Percentiles rank a stretch among this genome's conserved stretches.
These are phyloP conservation scores for Amanita polypyramis DNA, from an alignment of 768 basidiomycete species.

Conservation along the genomic window DNA sequence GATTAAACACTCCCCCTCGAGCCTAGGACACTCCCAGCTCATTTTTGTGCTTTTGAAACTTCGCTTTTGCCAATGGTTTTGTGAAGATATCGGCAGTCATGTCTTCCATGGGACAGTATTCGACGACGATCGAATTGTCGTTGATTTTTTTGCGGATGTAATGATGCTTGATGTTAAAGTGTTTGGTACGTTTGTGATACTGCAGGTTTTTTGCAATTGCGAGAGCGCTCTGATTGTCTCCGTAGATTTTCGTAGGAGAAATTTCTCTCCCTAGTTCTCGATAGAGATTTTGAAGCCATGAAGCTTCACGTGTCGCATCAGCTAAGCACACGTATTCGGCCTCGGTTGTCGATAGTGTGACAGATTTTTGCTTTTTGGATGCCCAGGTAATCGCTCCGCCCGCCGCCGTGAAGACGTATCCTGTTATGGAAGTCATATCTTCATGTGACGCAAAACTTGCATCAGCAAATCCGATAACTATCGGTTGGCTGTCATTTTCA, in stretches of 20 bases:
- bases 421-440: too few relatives aligned
- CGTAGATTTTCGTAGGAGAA: not conserved
- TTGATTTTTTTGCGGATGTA: not conserved
- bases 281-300: slow-evolving; percentile 7
- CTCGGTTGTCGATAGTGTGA: slow-evolving; percentile 14
- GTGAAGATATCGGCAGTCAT: not conserved
- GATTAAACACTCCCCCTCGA: too few relatives aligned
- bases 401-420: too few relatives aligned
- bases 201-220: slow-evolving; percentile 9
- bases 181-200: slow-evolving; percentile 4
- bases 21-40: too few relatives aligned
- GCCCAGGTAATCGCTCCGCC: slow-evolving; percentile 8
- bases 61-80: not conserved
- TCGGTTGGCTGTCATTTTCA: not conserved
- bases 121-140: not conserved
- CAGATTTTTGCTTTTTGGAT: slow-evolving; percentile 10
- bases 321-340: slow-evolving; percentile 16
- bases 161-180: not conserved
- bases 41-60: too few relatives aligned
- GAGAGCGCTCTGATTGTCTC: slow-evolving; percentile 10
- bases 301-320: slow-evolving; percentile 10
- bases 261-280: slow-evolving; percentile 2
- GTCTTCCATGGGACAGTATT: not conserved
- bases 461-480: not conserved
- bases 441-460: not conserved